Evolutionary conservation across 768 basidiomycete genomes (phyloP), one percentile per base, ranked within the genome.

Genomic region (Botryobasidium botryosum): DNA sequence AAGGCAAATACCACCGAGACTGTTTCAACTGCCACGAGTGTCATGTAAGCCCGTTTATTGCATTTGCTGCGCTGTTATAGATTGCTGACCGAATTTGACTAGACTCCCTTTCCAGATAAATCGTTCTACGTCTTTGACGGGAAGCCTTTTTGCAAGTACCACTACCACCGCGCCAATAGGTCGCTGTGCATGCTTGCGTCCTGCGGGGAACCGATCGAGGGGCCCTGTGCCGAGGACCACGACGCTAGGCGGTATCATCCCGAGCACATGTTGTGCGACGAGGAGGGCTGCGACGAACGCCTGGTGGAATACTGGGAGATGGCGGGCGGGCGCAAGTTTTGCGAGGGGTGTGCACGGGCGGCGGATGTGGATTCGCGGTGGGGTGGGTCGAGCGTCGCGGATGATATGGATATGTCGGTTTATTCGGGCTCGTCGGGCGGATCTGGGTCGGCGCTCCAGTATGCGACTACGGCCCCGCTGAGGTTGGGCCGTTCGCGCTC

Each of bases 131-230:
- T 94, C 37, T 76, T 77, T 52, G 84, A 81, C 55, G 85, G 86
- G 44, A 84, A 82, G 56, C 90, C 91, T 1, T 75, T 79, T 56
- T 96, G 91, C 56, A 82, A 77, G 27, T 83, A 83, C 56, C 88
- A 91, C 60, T 94, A 94, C 58, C 87, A 91, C 61, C 82, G 88
- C 61, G 77, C 77, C 37, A 92, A 92, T 61, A 70, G 80, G 52
- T 90, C 88, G 8, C 68, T 96, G 1, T 96, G 90, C 53, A 74
- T 84, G 7, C 74, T 83, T 2, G 58, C 71, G 10, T 65, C 65
- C 15, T 96, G 90, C 59, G 78, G 82, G 3, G 74, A 79, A 58
- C 90, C 90, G 4, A 87, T 96, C 51, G 90, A 96, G 62, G 90
- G 90, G 1, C 77, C 87, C 1, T 94, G 88, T 58, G 84, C 90